Conservation (phyloP, 352 stramenopile genomes). For the Pythium apleroticum region DNA sequence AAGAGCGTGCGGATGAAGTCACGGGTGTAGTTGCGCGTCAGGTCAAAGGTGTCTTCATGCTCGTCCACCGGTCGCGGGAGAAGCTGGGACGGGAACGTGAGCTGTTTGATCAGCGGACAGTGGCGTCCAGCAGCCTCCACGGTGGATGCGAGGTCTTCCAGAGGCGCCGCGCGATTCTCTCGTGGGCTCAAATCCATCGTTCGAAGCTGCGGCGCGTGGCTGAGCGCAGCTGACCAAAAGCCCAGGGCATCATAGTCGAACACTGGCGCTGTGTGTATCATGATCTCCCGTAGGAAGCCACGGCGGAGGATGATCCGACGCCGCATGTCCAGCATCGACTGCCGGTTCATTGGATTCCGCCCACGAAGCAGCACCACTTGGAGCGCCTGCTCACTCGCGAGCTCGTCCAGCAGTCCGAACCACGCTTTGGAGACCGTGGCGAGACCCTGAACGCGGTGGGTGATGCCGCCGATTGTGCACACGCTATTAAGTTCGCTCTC, state of each 20-base stretch:
- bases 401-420: neutral
- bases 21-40: no score
- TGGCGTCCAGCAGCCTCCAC: neutral
- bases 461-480: no score
- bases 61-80: no score
- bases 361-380: neutral
- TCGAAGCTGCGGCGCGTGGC: constrained; percentile 5
- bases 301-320: constrained; percentile 1
- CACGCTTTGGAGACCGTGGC: neutral
- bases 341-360: neutral
- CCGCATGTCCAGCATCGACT: constrained; percentile 7
- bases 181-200: neutral
- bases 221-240: constrained; percentile 5
- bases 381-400: constrained; percentile 4
- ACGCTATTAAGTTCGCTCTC: neutral
- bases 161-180: neutral
- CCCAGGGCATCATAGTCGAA: neutral
- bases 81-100: constrained; percentile 1
- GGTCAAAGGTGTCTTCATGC: no score
- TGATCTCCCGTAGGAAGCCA: constrained; percentile 1
- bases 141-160: neutral
- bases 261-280: neutral
- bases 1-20: neutral
- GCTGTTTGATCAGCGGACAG: neutral
- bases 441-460: no score